Conservation (phyloP, 371 early-diverging fungal genomes). For the Mortierella sp. region DNA sequence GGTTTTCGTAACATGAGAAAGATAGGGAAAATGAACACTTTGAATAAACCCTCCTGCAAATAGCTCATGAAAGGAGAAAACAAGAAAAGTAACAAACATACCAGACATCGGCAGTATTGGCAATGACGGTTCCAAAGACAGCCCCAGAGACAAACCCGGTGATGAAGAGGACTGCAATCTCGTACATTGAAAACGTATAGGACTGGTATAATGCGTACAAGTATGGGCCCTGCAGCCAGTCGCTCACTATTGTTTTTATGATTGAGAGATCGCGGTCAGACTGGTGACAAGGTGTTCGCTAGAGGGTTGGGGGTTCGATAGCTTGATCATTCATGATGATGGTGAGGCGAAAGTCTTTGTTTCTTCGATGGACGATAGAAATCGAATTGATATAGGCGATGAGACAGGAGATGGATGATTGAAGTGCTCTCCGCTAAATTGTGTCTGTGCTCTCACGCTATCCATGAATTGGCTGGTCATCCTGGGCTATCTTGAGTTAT, state of each 20-base stretch:
- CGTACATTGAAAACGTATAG: constrained; percentile 69
- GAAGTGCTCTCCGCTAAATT: not conserved
- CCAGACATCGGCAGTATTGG: constrained; percentile 82
- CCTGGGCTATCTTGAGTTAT: not conserved
- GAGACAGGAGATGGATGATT: not conserved
- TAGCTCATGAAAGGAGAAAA: too few species aligned
- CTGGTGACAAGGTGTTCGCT: not conserved
- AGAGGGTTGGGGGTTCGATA: not conserved
- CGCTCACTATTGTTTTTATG: constrained; percentile 63
- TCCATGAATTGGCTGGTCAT: not conserved
- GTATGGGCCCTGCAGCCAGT: constrained; percentile 87
- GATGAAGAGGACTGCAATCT: constrained; percentile 80
- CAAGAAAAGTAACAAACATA: constrained; percentile 39
- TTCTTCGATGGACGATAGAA: constrained; percentile 6
- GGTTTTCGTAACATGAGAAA: too few species aligned
- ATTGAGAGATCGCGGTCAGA: not conserved
- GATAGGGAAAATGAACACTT: not conserved
- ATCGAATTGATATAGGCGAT: not conserved
- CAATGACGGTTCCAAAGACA: constrained; percentile 80
- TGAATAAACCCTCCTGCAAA: too few species aligned
- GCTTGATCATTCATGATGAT: not conserved
- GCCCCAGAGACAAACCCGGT: constrained; percentile 83
- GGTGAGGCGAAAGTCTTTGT: not conserved
- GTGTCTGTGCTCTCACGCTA: not conserved
- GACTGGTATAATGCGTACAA: constrained; percentile 78